Conservation (phyloP, 805 yeast genomes). For the Ogataea paraovalis region DNA sequence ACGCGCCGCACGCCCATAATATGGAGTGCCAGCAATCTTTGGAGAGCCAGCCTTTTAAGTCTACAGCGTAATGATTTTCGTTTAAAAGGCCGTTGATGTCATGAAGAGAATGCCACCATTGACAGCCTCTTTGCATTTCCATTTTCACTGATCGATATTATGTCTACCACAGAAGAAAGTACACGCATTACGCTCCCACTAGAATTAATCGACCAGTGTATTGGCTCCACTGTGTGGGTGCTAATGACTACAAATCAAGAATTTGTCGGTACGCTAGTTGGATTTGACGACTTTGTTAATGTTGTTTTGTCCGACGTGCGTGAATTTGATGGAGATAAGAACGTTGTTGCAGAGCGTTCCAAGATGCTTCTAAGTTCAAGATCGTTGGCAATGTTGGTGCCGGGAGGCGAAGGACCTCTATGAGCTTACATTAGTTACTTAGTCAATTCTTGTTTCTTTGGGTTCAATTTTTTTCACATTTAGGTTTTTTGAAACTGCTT, state of each 20-base stretch:
- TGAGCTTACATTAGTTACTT: conserved; percentile 1
- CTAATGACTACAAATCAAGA: conserved; percentile 63
- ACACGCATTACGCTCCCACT: conserved; percentile 51
- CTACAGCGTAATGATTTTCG: too few species aligned
- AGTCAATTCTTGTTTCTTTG: not conserved
- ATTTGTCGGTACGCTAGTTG: conserved; percentile 82
- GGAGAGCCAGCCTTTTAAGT: too few species aligned
- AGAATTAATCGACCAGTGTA: conserved; percentile 83
- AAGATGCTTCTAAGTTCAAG: conserved; percentile 70
- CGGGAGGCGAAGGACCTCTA: conserved; percentile 42
- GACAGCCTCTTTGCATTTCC: not conserved
- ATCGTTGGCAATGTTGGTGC: conserved; percentile 61
- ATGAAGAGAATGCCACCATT: too few species aligned
- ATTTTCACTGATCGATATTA: not conserved
- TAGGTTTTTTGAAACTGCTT: not conserved
- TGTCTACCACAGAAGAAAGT: conserved; percentile 5
- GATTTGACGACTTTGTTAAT: conserved; percentile 94
- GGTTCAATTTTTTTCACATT: not conserved
- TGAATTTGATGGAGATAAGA: conserved; percentile 44
- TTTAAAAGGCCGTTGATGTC: too few species aligned
- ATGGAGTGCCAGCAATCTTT: too few species aligned
- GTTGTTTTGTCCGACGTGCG: conserved; percentile 80
- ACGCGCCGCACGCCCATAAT: too few species aligned
- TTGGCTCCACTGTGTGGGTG: conserved; percentile 77
- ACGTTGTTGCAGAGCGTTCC: conserved; percentile 45